Base-by-base conservation (phyloP, 202 grass and related monocot genomes). In the Carex arenaria region DNA sequence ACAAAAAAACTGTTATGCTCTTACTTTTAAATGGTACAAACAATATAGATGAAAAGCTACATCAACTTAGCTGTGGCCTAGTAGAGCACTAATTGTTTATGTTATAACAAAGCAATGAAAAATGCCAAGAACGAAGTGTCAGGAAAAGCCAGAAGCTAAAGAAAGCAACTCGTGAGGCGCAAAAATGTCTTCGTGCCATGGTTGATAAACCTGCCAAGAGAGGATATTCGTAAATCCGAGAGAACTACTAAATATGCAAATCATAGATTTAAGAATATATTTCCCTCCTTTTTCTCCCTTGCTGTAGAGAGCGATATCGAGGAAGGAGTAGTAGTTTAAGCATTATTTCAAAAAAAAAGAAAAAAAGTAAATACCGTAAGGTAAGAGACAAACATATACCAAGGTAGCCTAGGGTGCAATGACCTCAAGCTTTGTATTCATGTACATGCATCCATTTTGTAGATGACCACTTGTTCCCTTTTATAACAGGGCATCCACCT, bases 401-500 rank as follows among this genome's bases (percentile, higher is more conserved):
- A 43, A 36, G 51, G 45, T 75, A 82, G 86, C 87, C 86, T 88
- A 80, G 17, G 30, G 56, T 36, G 55, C 10, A 17, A 42, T 64
- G 10, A 53, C 45, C 78, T 87, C 78, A 87, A 11, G 74, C 64
- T 87, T 88, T 93, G 80, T 99, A 94, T 77, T 94, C 93, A 11
- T 87, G 78, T 64, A 94, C 19, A 32, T 89, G 93, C 79, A 99
- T 89, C 96, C 96, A 99, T 86, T 99, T 99, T 20, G 93, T 91
- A 84, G 88, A 91, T 3, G 96, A 95, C 96, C 96, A 99, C 79
- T 99, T 99, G 80, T 95, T 95, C 70, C 96, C 96, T 76, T n/a
- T 89, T 86, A 99, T 89, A 56, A 95, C 93, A 80, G 89, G 93
- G 40, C 96, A 95, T 14, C 89, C 91, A 85, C 89, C 93, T 98